Percentiles rank a stretch among this genome's conserved stretches.
These are phyloP conservation scores for Tulasnella sp. DNA, from an alignment of 768 basidiomycete species.

Conservation along the genomic window DNA sequence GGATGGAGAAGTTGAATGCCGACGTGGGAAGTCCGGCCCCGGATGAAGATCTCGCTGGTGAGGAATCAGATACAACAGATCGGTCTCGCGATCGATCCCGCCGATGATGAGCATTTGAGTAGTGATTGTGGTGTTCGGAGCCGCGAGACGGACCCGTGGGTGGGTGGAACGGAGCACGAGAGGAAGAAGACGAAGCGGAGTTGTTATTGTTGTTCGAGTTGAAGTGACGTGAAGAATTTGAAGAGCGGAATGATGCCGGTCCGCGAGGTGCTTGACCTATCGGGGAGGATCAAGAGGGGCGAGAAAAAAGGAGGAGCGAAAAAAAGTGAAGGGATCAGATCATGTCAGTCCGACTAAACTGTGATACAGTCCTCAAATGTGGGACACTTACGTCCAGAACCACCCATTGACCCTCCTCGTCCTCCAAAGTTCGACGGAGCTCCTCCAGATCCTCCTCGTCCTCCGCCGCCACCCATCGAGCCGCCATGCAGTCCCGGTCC, in stretches of 20 bases:
- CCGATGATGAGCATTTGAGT: not conserved
- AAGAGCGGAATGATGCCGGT: conserved; percentile 1
- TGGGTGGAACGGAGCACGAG: not conserved
- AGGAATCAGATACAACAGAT: not conserved
- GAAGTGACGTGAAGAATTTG: too few species aligned
- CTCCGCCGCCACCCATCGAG: conserved; percentile 45
- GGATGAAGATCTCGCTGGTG: not conserved
- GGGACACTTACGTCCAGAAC: not conserved
- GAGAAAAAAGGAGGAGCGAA: not conserved
- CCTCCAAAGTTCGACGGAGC: conserved; percentile 27
- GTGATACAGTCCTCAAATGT: too few species aligned
- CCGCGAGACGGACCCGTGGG: not conserved
- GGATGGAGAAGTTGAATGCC: conserved; percentile 13
- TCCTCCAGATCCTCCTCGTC: conserved; percentile 32
- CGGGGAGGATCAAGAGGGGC: too few species aligned
- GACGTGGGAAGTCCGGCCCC: not conserved
- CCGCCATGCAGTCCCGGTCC: conserved; percentile 27
- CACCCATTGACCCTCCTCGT: conserved; percentile 1
- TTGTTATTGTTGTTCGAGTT: too few species aligned
- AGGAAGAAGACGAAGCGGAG: not conserved
- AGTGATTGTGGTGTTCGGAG: not conserved
- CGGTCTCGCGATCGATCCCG: not conserved
- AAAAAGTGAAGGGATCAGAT: not conserved
- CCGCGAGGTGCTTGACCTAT: conserved; percentile 9
- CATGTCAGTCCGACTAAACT: not conserved